Percentiles rank a stretch among this genome's conserved stretches.
These are phyloP conservation scores for Eucalyptus cloeziana DNA, from an alignment of 345 rosid genomes.

Conservation along the genomic window DNA sequence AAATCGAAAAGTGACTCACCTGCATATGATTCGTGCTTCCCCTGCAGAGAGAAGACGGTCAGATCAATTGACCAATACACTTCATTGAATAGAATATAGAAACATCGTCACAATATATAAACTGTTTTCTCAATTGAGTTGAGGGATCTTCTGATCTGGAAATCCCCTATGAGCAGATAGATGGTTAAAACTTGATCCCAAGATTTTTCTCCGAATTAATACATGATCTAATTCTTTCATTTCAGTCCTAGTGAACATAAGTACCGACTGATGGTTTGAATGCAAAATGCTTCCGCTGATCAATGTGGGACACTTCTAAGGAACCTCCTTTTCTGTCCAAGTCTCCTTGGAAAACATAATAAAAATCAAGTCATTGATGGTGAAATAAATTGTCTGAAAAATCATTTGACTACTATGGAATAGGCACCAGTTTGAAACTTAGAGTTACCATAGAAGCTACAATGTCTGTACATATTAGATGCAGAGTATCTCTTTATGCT, in stretches of 20 bases:
- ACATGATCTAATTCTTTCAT: not conserved
- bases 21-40: constrained; percentile 64
- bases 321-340: not conserved
- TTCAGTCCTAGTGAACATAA: not conserved
- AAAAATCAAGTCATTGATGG: not conserved
- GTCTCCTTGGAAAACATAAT: not conserved
- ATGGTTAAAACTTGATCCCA: not conserved
- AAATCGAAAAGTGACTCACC: constrained; percentile 12
- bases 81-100: not conserved
- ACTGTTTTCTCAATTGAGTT: not conserved
- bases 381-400: not conserved
- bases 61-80: not conserved
- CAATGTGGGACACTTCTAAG: not conserved
- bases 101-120: not conserved
- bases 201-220: not conserved
- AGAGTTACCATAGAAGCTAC: not conserved
- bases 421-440: not conserved
- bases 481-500: not conserved
- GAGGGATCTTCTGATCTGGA: not conserved
- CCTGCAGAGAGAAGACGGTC: constrained; percentile 11
- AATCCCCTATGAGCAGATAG: not conserved
- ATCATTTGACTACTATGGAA: not conserved
- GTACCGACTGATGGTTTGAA: not conserved
- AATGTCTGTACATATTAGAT: not conserved
- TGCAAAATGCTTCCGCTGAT: not conserved